Percentiles rank a stretch among this genome's conserved stretches.
These are phyloP conservation scores for Cyphellophora europaea DNA, from an alignment of 2,329 filamentous ascomycete genomes.

Conservation along the genomic window DNA sequence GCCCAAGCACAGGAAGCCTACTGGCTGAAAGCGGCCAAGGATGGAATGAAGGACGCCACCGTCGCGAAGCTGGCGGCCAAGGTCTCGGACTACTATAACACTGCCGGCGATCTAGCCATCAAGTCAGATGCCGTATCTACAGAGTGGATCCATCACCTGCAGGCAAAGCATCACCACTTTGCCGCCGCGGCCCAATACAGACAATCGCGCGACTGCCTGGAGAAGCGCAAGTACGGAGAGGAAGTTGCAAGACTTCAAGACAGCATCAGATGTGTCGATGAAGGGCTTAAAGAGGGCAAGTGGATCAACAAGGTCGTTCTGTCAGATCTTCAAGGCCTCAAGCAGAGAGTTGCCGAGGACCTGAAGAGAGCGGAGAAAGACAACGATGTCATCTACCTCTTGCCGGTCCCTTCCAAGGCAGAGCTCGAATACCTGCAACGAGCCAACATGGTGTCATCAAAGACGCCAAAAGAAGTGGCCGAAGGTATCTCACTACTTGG, in stretches of 20 bases:
- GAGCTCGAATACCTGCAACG: constrained; percentile 79
- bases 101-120: constrained; percentile 74
- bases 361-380: constrained; percentile 84
- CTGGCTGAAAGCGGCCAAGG: constrained; percentile 95
- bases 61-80: constrained; percentile 86
- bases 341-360: constrained; percentile 74
- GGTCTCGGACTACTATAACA: constrained; percentile 82
- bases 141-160: constrained; percentile 97
- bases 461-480: constrained; percentile 70
- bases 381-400: constrained; percentile 89
- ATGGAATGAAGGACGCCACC: constrained; percentile 81
- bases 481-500: constrained; percentile 73
- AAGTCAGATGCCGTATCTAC: constrained; percentile 84
- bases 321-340: constrained; percentile 73
- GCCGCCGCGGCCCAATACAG: constrained; percentile 90
- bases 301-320: constrained; percentile 75
- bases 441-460: constrained; percentile 76
- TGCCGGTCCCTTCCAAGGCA: constrained; percentile 74
- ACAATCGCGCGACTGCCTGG: constrained; percentile 79
- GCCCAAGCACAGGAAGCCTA: constrained; percentile 96
- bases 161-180: constrained; percentile 94
- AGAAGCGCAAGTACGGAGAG: constrained; percentile 91
- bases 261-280: constrained; percentile 70
- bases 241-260: constrained; percentile 82
- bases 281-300: constrained; percentile 74